phyloP scores from a whole-genome alignment of 495 filamentous ascomycete genomes.

The Daldinia caldariorum region DNA sequence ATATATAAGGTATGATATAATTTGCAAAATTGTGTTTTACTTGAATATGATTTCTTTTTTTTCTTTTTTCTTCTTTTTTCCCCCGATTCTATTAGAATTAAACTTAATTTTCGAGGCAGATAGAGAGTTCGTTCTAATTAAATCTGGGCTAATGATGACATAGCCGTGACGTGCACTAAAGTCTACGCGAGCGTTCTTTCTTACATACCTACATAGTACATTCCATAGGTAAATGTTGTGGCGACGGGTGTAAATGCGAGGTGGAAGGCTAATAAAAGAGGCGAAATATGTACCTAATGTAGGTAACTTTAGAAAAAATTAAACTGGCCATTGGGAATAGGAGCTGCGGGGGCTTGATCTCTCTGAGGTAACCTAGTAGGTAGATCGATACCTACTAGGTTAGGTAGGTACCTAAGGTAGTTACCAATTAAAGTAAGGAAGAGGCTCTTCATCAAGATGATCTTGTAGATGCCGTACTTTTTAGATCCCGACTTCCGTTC shows the following conservation, averaged over 20 bases:
- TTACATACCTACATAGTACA: too few relatives aligned
- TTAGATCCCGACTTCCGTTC: conserved; percentile 36
- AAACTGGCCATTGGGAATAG: conserved; percentile 3
- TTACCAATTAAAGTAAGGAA: neutral
- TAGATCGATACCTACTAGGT: conserved; percentile 1
- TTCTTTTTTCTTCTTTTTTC: too few relatives aligned
- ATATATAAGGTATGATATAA: too few relatives aligned
- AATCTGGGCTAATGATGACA: conserved; percentile 14
- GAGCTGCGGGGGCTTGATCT: conserved; percentile 2
- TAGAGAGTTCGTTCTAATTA: conserved; percentile 18
- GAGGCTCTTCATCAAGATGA: conserved; percentile 29
- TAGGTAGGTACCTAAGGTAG: too few relatives aligned
- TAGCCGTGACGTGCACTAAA: conserved; percentile 21
- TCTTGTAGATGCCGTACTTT: conserved; percentile 26
- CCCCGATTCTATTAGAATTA: too few relatives aligned
- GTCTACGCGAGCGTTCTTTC: neutral
- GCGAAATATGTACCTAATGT: neutral
- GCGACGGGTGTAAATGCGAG: neutral
- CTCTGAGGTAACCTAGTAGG: neutral
- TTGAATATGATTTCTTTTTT: too few relatives aligned
- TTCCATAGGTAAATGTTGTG: conserved; percentile 3
- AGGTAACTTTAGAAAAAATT: neutral
- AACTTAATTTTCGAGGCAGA: too few relatives aligned
- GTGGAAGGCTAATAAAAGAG: neutral
- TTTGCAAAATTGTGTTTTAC: too few relatives aligned